phyloP scores from a whole-genome alignment of 257 asterid genomes.

The Solanum tarijense region DNA sequence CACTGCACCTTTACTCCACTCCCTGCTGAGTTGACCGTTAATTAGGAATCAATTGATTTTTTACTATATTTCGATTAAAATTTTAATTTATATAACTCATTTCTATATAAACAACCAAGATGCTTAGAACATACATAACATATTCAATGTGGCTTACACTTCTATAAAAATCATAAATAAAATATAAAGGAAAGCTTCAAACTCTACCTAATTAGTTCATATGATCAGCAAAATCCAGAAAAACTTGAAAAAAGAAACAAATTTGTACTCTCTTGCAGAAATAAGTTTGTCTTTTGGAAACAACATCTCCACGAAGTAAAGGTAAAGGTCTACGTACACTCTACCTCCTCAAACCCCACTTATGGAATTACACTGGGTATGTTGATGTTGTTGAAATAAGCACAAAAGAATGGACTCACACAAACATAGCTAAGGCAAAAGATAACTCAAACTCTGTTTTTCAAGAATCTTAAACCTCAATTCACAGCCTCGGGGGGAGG shows the following conservation, averaged over 20 bases:
- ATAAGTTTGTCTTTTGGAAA: no score
- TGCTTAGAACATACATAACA: neutral
- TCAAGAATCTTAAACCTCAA: slow-evolving; percentile 7
- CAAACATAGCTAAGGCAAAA: slow-evolving; percentile 19
- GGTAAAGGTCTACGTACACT: neutral
- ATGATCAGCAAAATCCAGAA: no score
- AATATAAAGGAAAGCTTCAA: no score
- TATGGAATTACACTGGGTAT: no score
- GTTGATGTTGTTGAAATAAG: neutral
- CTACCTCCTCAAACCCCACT: neutral
- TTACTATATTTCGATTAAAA: no score
- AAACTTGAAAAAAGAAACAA: no score
- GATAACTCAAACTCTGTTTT: slow-evolving; percentile 48
- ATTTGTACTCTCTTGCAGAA: no score
- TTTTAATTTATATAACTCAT: neutral
- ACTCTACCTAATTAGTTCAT: no score
- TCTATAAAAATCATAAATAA: neutral
- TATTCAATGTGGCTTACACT: neutral
- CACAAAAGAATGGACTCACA: slow-evolving; percentile 9
- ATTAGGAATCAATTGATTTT: no score
- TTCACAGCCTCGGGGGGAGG: neutral
- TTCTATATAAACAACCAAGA: neutral
- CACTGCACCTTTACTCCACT: no score
- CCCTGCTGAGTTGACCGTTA: no score
- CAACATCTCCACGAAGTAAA: no score